Percentiles rank a stretch among this genome's conserved stretches.
These are phyloP conservation scores for Plenodomus lindquistii DNA, from an alignment of 2,329 filamentous ascomycete species.

Conservation along the genomic window DNA sequence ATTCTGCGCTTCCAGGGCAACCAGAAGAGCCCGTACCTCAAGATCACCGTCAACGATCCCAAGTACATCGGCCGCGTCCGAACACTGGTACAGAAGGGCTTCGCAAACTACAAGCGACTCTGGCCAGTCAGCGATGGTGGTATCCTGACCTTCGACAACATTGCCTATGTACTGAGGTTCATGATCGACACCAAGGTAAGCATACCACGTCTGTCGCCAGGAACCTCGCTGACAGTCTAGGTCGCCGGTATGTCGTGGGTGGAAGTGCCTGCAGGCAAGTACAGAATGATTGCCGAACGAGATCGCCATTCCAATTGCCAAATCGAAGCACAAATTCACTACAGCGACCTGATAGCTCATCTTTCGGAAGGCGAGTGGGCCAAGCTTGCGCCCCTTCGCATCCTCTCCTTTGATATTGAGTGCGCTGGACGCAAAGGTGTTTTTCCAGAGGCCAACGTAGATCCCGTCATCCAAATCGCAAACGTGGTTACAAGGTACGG, in stretches of 20 bases:
- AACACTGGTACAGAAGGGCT: slow-evolving; percentile 71
- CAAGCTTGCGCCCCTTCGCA: slow-evolving; percentile 92
- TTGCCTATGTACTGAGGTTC: slow-evolving; percentile 92
- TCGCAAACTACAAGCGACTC: slow-evolving; percentile 86
- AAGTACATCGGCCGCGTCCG: slow-evolving; percentile 80
- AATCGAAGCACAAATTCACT: slow-evolving; percentile 87
- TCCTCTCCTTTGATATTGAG: slow-evolving; percentile 97
- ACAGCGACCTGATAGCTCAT: slow-evolving; percentile 82
- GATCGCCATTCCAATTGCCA: slow-evolving; percentile 89
- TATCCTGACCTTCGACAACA: slow-evolving; percentile 91
- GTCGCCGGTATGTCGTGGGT: slow-evolving; percentile 98
- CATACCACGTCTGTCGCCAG: neutral
- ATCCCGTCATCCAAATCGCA: slow-evolving; percentile 97
- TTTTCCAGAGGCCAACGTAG: slow-evolving; percentile 88
- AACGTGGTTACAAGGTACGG: slow-evolving; percentile 94
- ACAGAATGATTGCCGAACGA: slow-evolving; percentile 67
- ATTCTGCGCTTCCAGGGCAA: slow-evolving; percentile 96
- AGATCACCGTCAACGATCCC: slow-evolving; percentile 89
- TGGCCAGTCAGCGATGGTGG: slow-evolving; percentile 70
- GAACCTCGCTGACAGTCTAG: neutral
- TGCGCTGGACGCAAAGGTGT: slow-evolving; percentile 97
- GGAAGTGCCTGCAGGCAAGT: slow-evolving; percentile 75
- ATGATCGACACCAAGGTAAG: slow-evolving; percentile 86
- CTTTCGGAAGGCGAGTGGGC: slow-evolving; percentile 92
- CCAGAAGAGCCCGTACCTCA: slow-evolving; percentile 86